Conservation (phyloP, 805 yeast species). For the Ogataea salicorniae region DNA sequence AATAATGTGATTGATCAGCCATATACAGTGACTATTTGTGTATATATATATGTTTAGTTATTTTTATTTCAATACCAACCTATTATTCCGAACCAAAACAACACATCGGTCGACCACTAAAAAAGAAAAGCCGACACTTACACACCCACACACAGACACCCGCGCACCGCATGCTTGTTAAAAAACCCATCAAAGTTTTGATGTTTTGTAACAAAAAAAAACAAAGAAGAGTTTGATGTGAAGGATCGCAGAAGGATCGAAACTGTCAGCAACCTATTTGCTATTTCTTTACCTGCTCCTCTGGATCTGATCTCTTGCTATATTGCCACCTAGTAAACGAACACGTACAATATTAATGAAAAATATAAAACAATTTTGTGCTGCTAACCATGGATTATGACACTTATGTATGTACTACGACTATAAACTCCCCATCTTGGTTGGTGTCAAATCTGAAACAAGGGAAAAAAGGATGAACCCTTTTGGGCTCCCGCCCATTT, state of each 20-base stretch:
- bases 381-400: background rate
- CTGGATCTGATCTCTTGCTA: no score
- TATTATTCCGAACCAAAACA: no score
- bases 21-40: background rate
- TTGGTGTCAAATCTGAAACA: no score
- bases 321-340: no score
- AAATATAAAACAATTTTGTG: background rate
- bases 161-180: conserved; percentile 8
- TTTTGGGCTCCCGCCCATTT: background rate
- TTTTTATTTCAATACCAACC: background rate
- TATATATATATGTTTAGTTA: background rate
- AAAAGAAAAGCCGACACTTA: no score
- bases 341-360: no score
- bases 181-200: conserved; percentile 13
- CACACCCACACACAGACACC: background rate
- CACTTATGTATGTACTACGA: background rate
- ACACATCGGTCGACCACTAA: no score
- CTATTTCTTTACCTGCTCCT: no score
- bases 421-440: background rate
- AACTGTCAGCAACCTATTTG: no score
- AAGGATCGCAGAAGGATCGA: background rate
- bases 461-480: background rate
- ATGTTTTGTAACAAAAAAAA: background rate
- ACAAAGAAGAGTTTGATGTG: no score
- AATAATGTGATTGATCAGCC: no score